Base-by-base conservation (phyloP, 768 basidiomycete genomes). In the Gymnopilus junonius region DNA sequence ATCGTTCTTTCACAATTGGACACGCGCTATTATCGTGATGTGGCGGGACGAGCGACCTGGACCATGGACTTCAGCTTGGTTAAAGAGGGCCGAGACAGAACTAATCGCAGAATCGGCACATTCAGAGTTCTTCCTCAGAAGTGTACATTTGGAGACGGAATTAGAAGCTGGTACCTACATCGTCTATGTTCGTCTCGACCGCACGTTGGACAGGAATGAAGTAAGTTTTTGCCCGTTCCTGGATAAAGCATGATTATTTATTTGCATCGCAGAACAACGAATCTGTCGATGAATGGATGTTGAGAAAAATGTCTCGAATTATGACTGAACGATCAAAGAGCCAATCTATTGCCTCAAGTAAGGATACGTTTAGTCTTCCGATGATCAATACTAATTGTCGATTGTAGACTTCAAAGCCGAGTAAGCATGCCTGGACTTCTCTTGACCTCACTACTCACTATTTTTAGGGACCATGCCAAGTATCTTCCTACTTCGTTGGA, bases 1-100 rank as follows among this genome's bases (percentile, higher is more conserved):
- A 77, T 87, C 45, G 84, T 85, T 29, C 79, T 87, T 35, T 83
- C 84, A 12, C 84, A 85, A 65, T 65, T 83, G 27, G 85, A 87
- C 61, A 67, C 72, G 6, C 76, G 85, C 6, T 87, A 82, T 70
- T 87, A 82, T 71, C 70, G 73, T 23, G 83, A 83, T 48, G 74
- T 87, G 39, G 68, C 81, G 0, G 81, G 82, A 5, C 75, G 70
- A 37, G 77, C 78, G 15, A 65, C 67, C 27, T 86, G 83, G 83
- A 77, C 75, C n/a, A 74, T 86, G 60, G 84, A 87, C 60, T 85
- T 86, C 63, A 73, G 76, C 8, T 73, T 87, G 1, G 82, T 82
- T 69, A 84, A 82, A 63, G 76, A 80, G 64, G 84, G 83, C 4
- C n/a, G 75, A 77, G 39, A 77, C 73, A 29, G 74, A 77, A 29